Percentiles rank a stretch among this genome's conserved stretches.
These are phyloP conservation scores for Lyophyllum semitale DNA, from an alignment of 768 basidiomycete species.

Conservation along the genomic window DNA sequence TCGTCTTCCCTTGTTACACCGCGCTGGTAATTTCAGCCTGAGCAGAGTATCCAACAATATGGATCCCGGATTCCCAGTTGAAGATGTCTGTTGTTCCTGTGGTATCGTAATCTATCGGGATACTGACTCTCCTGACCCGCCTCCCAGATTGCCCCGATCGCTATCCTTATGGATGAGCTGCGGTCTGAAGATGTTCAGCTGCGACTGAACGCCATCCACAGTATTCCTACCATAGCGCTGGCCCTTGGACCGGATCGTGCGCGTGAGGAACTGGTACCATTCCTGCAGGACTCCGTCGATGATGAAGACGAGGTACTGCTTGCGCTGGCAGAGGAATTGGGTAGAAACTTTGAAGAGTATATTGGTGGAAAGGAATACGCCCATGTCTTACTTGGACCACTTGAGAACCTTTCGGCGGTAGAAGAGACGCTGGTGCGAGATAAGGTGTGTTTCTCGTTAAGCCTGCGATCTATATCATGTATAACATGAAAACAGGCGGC, in stretches of 20 bases:
- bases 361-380: slow-evolving; percentile 88
- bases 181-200: slow-evolving; percentile 97
- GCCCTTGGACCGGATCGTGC: slow-evolving; percentile 95
- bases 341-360: slow-evolving; percentile 90
- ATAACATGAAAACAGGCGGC: slow-evolving; percentile 64
- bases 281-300: slow-evolving; percentile 98
- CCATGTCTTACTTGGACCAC: slow-evolving; percentile 84
- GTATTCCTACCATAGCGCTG: slow-evolving; percentile 96
- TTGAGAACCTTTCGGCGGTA: slow-evolving; percentile 94
- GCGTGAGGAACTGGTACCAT: slow-evolving; percentile 92
- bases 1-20: not conserved
- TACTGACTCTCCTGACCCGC: slow-evolving; percentile 9
- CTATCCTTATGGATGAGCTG: slow-evolving; percentile 96
- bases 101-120: slow-evolving; percentile 15
- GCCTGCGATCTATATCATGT: slow-evolving; percentile 8
- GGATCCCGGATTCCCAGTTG: slow-evolving; percentile 65
- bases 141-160: slow-evolving; percentile 85
- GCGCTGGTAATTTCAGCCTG: not conserved
- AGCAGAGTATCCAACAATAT: slow-evolving; percentile 31
- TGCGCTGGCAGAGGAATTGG: slow-evolving; percentile 93
- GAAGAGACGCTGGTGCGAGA: slow-evolving; percentile 98
- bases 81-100: slow-evolving; percentile 58
- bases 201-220: slow-evolving; percentile 94
- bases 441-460: slow-evolving; percentile 61
- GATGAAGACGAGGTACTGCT: slow-evolving; percentile 98